A percentile compares a stretch with the other conserved stretches of the same genome.
Conservation (phyloP, 768 basidiomycete genomes). For the Leucosporidium yakuticum region DNA sequence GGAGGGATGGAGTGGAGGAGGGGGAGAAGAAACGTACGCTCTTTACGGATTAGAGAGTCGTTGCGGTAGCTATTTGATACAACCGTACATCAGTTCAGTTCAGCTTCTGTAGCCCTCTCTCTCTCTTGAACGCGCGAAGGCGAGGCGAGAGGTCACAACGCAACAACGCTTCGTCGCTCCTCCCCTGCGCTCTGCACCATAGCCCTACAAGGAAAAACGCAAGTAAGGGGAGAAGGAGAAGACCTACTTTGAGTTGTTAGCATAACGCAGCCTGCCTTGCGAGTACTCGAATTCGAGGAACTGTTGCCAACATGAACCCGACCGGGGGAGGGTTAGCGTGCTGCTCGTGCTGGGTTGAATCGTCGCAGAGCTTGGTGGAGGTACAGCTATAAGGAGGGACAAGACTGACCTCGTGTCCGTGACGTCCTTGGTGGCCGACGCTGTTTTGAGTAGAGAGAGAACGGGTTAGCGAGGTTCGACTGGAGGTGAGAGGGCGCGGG, state of each 20-base stretch:
- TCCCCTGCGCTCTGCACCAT: too few species aligned
- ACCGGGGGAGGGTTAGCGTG: conserved; percentile 53
- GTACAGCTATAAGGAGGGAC: too few species aligned
- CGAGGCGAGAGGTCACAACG: background rate
- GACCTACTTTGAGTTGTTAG: conserved; percentile 85
- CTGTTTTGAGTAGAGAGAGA: conserved; percentile 45
- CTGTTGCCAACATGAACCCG: conserved; percentile 18
- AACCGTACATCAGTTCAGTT: too few species aligned
- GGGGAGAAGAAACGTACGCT: conserved; percentile 87
- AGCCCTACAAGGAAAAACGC: background rate
- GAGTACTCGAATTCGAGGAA: conserved; percentile 98
- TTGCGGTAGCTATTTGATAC: conserved; percentile 62
- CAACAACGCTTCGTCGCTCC: background rate
- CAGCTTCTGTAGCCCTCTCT: background rate
- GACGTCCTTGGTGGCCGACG: conserved; percentile 94
- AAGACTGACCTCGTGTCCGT: conserved; percentile 39
- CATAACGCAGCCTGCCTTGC: conserved; percentile 91
- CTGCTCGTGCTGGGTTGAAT: conserved; percentile 53
- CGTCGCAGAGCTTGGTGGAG: background rate
- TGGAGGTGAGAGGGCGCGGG: background rate
- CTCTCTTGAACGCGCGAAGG: background rate
- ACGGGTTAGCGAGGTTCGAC: background rate
- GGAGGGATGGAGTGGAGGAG: background rate
- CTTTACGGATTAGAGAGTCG: conserved; percentile 95
- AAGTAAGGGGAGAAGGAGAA: too few species aligned